These are phyloP conservation scores for Pholiota adiposa DNA, from an alignment of 1,284 basidiomycete species.

Conservation along the genomic window DNA sequence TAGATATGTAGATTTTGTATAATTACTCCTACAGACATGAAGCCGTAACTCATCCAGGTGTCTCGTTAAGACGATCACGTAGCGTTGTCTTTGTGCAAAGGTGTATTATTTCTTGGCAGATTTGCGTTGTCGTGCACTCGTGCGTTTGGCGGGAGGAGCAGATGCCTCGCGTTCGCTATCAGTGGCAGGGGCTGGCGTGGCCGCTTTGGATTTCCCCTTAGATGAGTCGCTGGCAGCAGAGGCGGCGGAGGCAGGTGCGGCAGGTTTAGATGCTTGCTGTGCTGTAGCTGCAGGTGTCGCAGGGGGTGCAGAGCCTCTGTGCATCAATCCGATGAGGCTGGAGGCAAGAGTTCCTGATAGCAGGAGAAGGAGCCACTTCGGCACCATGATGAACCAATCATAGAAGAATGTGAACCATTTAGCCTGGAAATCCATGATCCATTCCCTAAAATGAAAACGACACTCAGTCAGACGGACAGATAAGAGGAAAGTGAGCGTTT, in stretches of 20 bases:
- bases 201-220: conserved; percentile 5
- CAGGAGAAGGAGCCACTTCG: conserved; percentile 64
- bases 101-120: conserved; percentile 19
- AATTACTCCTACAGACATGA: conserved; percentile 9
- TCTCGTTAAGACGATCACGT: no score
- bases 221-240: not conserved
- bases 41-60: not conserved
- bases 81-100: no score
- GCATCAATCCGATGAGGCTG: conserved; percentile 59
- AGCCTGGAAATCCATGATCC: conserved; percentile 65
- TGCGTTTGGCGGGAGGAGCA: conserved; percentile 21
- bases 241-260: not conserved
- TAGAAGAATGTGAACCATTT: conserved; percentile 54
- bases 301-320: conserved; percentile 35
- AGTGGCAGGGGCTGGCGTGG: conserved; percentile 1
- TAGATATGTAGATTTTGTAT: conserved; percentile 11
- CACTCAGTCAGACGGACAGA: conserved; percentile 6
- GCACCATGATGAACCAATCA: conserved; percentile 49
- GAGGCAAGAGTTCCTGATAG: conserved; percentile 61
- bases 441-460: conserved; percentile 56
- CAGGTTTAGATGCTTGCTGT: not conserved
- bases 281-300: conserved; percentile 8
- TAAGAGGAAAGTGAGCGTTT: not conserved
- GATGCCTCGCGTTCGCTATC: conserved; percentile 24
- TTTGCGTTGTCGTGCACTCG: conserved; percentile 25